Evolutionary conservation across 164 flowering plant species (phyloP).

Genomic region (Warburgia ugandensis): DNA sequence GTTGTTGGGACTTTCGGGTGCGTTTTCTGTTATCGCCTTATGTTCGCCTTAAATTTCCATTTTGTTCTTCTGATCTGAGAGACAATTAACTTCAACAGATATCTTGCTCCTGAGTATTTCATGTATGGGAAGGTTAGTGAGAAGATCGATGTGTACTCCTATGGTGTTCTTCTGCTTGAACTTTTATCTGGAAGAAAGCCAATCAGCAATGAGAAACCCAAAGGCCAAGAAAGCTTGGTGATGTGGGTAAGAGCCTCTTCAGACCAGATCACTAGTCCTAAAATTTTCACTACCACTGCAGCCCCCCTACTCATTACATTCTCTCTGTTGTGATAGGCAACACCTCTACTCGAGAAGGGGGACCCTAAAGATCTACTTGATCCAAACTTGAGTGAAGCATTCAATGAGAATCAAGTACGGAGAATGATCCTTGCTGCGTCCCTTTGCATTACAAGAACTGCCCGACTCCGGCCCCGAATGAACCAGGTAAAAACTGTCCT

Average conservation of each 20-base stretch:
- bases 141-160: constrained; percentile 87
- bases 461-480: constrained; percentile 72
- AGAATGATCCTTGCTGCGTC: constrained; percentile 67
- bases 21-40: background rate
- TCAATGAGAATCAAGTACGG: constrained; percentile 52
- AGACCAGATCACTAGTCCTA: background rate
- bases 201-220: constrained; percentile 41
- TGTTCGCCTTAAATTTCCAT: no score
- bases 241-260: constrained; percentile 72
- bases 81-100: constrained; percentile 12
- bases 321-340: constrained; percentile 45
- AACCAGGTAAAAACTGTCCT: constrained; percentile 37
- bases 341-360: constrained; percentile 52
- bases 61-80: background rate
- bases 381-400: constrained; percentile 40
- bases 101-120: constrained; percentile 94
- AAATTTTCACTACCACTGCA: background rate
- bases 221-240: constrained; percentile 79
- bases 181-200: constrained; percentile 74
- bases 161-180: constrained; percentile 90
- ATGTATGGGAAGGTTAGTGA: constrained; percentile 91
- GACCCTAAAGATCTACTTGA: constrained; percentile 47
- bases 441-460: constrained; percentile 61
- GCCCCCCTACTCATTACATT: background rate
- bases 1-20: constrained; percentile 86